A percentile compares a stretch with the other conserved stretches of the same genome.
phyloP scores from a whole-genome alignment of 441 rosid genomes.

The Pelargonium fulgidum region DNA sequence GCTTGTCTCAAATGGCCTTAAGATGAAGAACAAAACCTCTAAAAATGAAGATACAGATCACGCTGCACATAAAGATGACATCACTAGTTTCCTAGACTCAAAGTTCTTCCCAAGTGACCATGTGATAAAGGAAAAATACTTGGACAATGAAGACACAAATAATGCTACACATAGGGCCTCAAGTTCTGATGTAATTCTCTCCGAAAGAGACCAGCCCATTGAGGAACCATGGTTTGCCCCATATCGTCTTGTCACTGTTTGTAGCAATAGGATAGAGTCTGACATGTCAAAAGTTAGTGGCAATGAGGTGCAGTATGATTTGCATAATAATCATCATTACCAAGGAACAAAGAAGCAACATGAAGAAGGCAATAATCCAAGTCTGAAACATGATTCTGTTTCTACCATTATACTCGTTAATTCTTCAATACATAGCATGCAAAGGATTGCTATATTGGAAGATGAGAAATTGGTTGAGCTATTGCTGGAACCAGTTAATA shows the following conservation, averaged over 20 bases:
- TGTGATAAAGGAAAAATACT: conserved; percentile 30
- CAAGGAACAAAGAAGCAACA: conserved; percentile 38
- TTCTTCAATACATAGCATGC: conserved; percentile 89
- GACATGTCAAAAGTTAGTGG: conserved; percentile 26
- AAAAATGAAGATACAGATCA: not conserved
- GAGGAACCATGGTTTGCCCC: conserved; percentile 89
- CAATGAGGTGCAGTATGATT: conserved; percentile 22
- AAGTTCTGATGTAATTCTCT: conserved; percentile 25
- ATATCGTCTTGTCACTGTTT: conserved; percentile 25
- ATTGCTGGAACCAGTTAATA: conserved; percentile 85
- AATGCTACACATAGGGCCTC: conserved; percentile 25
- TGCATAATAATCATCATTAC: conserved; percentile 30
- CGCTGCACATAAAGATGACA: not conserved
- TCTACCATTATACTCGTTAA: conserved; percentile 65
- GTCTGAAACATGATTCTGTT: conserved; percentile 39
- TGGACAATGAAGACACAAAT: conserved; percentile 26
- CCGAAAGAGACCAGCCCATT: conserved; percentile 58
- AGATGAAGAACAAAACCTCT: not conserved
- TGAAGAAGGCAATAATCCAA: conserved; percentile 33
- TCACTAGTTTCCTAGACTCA: conserved; percentile 12
- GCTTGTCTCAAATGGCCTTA: not conserved
- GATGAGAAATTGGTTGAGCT: conserved; percentile 82
- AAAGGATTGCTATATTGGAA: conserved; percentile 91
- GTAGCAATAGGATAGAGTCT: conserved; percentile 27
- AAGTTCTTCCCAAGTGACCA: conserved; percentile 31